Conservation (phyloP, 345 rosid species). For the Aquilaria sinensis region DNA sequence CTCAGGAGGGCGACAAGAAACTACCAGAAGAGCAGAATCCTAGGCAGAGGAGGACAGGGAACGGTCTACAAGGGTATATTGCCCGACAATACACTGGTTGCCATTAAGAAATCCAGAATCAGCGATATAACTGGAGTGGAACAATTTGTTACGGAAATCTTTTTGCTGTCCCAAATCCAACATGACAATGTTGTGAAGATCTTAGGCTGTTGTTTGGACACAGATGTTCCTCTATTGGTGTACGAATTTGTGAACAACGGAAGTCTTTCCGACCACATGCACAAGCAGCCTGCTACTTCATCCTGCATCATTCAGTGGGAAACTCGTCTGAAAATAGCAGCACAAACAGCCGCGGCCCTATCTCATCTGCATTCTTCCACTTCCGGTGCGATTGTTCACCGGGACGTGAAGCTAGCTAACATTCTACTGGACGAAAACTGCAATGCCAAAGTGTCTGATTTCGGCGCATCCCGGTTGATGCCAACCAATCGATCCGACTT, state of each 20-base stretch:
- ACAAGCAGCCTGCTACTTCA: not conserved
- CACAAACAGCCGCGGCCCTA: conserved; percentile 7
- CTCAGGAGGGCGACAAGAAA: conserved; percentile 22
- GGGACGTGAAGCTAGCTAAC: conserved; percentile 7
- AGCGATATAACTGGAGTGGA: conserved; percentile 24
- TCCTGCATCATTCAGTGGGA: not conserved
- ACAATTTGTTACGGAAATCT: conserved; percentile 22
- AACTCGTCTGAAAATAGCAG: not conserved
- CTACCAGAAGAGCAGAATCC: conserved; percentile 17
- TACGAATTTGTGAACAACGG: conserved; percentile 4
- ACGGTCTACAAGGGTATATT: conserved; percentile 32
- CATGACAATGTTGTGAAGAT: conserved; percentile 9
- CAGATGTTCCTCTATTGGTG: conserved; percentile 7
- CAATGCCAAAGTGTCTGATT: conserved; percentile 8
- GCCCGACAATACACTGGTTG: conserved; percentile 16
- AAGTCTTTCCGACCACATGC: conserved; percentile 6
- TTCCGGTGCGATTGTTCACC: conserved; percentile 1
- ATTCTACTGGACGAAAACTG: conserved; percentile 6
- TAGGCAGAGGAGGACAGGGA: conserved; percentile 30
- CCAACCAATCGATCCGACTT: not conserved
- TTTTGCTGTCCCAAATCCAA: conserved; percentile 8
- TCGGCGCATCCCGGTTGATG: conserved; percentile 4
- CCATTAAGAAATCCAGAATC: conserved; percentile 27
- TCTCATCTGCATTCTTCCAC: conserved; percentile 10
- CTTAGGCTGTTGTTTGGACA: conserved; percentile 7